phyloP scores from a whole-genome alignment of 805 yeast species.

The Dipodascus geniculatus region DNA sequence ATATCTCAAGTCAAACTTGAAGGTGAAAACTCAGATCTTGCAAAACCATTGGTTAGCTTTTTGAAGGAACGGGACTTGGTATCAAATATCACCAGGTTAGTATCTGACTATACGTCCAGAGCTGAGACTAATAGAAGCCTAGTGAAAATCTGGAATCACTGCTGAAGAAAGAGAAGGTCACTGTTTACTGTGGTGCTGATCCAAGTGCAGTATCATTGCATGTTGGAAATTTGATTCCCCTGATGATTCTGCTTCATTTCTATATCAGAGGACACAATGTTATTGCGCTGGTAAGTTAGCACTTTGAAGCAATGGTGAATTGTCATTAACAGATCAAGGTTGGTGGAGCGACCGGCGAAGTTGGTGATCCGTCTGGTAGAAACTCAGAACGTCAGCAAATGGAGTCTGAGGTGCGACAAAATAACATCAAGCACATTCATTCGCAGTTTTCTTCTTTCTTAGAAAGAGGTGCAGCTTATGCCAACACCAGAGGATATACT shows the following conservation, averaged over 20 bases:
- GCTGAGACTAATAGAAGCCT: background rate
- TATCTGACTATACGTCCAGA: background rate
- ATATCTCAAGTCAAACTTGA: background rate
- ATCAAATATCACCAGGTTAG: slow-evolving; percentile 22
- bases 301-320: too few relatives aligned
- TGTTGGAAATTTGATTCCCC: slow-evolving; percentile 80
- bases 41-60: slow-evolving; percentile 29
- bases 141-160: slow-evolving; percentile 10
- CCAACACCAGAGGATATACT: slow-evolving; percentile 34
- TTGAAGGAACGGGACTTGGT: slow-evolving; percentile 37
- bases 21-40: background rate
- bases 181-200: slow-evolving; percentile 88
- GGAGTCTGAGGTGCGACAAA: slow-evolving; percentile 37
- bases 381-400: slow-evolving; percentile 57
- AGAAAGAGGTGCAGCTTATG: slow-evolving; percentile 37
- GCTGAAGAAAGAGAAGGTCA: slow-evolving; percentile 30
- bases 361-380: slow-evolving; percentile 96
- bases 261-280: slow-evolving; percentile 73
- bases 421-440: slow-evolving; percentile 49
- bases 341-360: slow-evolving; percentile 74
- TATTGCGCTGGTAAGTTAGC: slow-evolving; percentile 48
- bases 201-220: slow-evolving; percentile 88
- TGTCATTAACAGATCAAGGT: too few relatives aligned
- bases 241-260: slow-evolving; percentile 77
- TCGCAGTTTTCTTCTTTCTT: slow-evolving; percentile 54